phyloP scores from a whole-genome alignment of 176 grass and related monocot genomes.

The Tillandsia fasciculata region DNA sequence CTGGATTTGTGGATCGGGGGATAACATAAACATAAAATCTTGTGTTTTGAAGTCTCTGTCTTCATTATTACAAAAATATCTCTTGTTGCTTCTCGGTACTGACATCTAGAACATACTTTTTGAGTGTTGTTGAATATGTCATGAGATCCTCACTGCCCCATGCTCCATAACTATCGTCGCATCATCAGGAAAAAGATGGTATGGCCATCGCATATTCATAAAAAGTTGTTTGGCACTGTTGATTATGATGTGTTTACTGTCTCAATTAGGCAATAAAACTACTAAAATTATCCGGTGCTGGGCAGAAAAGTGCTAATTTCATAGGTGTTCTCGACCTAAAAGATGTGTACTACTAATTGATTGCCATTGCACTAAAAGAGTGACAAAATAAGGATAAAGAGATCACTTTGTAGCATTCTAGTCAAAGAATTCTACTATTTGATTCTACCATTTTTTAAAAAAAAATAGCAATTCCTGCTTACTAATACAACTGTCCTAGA shows the following conservation, averaged over 20 bases:
- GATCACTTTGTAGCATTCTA: background rate
- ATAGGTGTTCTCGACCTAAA: background rate
- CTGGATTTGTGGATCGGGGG: background rate
- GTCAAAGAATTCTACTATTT: too few relatives aligned
- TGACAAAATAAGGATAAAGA: background rate
- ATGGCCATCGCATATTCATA: too few relatives aligned
- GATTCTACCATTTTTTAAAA: too few relatives aligned
- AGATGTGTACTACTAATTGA: background rate
- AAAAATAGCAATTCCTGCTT: too few relatives aligned
- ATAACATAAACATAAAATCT: too few relatives aligned
- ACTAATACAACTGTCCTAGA: too few relatives aligned
- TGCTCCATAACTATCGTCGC: background rate
- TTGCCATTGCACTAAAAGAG: background rate
- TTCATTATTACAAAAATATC: background rate
- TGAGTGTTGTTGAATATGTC: background rate
- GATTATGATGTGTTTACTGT: too few relatives aligned
- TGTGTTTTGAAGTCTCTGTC: too few relatives aligned
- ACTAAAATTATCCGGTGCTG: background rate
- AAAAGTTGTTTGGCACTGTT: too few relatives aligned
- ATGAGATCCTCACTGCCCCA: background rate
- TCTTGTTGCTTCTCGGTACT: background rate
- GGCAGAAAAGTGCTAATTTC: background rate
- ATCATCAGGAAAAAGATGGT: slow-evolving; percentile 3
- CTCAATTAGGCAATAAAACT: background rate
- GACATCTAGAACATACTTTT: background rate